Conservation (phyloP, 192 early-diverging fungal genomes). For the Rhizophlyctis rosea region DNA sequence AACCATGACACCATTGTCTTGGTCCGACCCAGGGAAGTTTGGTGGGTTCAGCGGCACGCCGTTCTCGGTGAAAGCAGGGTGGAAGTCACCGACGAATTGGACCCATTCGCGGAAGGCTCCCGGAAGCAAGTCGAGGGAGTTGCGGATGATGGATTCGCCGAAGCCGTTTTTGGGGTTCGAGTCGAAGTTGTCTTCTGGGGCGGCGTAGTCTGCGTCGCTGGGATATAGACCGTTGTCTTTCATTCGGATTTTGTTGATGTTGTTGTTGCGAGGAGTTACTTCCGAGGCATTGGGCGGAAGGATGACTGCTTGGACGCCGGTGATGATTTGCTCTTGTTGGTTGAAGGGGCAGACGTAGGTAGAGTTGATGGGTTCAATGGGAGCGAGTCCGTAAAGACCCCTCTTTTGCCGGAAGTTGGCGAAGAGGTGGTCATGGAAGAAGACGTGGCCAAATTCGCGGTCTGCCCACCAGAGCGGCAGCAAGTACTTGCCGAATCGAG, state of each 20-base stretch:
- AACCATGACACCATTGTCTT: conserved; percentile 13
- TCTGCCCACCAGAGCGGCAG: conserved; percentile 4
- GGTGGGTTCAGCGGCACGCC: conserved; percentile 16
- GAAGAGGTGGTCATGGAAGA: conserved; percentile 8
- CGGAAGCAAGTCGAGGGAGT: neutral
- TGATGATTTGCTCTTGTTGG: neutral
- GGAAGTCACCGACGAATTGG: conserved; percentile 13
- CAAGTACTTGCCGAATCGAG: conserved; percentile 9
- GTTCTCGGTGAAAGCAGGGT: conserved; percentile 9
- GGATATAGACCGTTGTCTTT: conserved; percentile 1
- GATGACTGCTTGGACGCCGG: conserved; percentile 10
- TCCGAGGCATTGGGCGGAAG: neutral
- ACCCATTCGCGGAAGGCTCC: conserved; percentile 10
- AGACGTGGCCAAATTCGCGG: conserved; percentile 7
- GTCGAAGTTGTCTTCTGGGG: neutral
- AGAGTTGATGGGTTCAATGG: conserved; percentile 1
- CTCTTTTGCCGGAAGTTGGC: conserved; percentile 5
- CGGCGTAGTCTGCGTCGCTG: too few relatives aligned
- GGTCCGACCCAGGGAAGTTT: conserved; percentile 1
- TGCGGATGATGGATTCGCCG: neutral
- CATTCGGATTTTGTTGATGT: neutral
- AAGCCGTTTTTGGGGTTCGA: neutral
- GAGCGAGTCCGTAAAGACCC: conserved; percentile 1
- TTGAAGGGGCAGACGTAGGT: neutral
- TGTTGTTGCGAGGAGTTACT: too few relatives aligned